Percentiles rank a stretch among this genome's conserved stretches.
Conservation (phyloP, 2,329 filamentous ascomycete species). For the Cercospora sesami region DNA sequence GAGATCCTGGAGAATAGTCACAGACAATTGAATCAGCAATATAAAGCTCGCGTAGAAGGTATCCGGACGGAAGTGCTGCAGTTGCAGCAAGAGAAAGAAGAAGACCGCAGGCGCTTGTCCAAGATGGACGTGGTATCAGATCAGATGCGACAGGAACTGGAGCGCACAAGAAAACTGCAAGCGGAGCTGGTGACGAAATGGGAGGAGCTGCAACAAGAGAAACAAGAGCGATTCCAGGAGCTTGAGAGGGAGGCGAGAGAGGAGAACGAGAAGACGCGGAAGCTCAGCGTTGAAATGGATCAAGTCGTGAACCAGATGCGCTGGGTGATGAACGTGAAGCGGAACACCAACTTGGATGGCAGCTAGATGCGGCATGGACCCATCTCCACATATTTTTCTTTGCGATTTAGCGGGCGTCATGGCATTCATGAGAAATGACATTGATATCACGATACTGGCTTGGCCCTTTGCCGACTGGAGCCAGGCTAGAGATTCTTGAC, state of each 20-base stretch:
- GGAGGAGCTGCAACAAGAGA: conserved; percentile 63
- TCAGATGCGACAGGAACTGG: conserved; percentile 69
- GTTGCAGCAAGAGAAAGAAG: conserved; percentile 57
- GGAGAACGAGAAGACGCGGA: conserved; percentile 58
- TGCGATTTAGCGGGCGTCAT: conserved; percentile 13
- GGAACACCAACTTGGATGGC: conserved; percentile 33
- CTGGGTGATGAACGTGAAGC: conserved; percentile 70
- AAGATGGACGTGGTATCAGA: conserved; percentile 69
- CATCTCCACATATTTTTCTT: conserved; percentile 2
- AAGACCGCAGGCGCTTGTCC: conserved; percentile 49
- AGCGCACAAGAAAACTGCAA: conserved; percentile 61
- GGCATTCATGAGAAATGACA: conserved; percentile 12
- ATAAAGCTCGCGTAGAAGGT: conserved; percentile 41
- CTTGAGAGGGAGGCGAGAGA: conserved; percentile 60
- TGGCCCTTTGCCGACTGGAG: background rate
- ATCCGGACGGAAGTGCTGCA: conserved; percentile 52
- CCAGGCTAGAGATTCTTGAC: background rate
- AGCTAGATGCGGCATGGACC: background rate
- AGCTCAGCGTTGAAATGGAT: conserved; percentile 63
- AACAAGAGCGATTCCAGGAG: conserved; percentile 60
- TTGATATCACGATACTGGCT: conserved; percentile 11
- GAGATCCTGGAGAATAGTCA: conserved; percentile 70
- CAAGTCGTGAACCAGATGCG: conserved; percentile 63
- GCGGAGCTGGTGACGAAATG: conserved; percentile 61
- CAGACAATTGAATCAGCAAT: conserved; percentile 66